Evolutionary conservation across 2,329 filamentous ascomycete species (phyloP).

Genomic region (Ophiostoma sp.): DNA sequence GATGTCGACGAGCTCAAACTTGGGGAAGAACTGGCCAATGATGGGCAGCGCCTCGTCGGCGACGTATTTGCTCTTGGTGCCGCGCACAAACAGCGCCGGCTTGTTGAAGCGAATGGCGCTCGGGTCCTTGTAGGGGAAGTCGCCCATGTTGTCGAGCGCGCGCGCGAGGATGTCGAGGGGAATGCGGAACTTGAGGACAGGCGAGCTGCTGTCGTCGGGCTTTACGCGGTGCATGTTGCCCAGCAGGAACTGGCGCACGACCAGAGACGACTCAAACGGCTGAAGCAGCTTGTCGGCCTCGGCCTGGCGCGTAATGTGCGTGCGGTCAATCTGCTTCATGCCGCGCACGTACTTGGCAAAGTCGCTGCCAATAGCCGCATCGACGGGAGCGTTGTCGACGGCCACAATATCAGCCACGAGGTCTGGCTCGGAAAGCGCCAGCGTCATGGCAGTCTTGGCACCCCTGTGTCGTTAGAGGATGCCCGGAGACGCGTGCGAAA

Average conservation of each 20-base stretch:
- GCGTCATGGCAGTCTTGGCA: constrained; percentile 85
- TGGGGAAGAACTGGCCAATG: constrained; percentile 76
- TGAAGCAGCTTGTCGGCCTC: constrained; percentile 77
- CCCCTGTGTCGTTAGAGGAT: constrained; percentile 50
- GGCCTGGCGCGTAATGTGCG: constrained; percentile 59
- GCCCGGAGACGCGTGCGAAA: neutral
- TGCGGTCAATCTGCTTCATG: constrained; percentile 75
- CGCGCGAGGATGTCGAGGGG: constrained; percentile 66
- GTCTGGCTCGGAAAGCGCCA: constrained; percentile 66
- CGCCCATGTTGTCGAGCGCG: constrained; percentile 68
- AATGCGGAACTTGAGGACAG: constrained; percentile 65
- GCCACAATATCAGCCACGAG: constrained; percentile 66
- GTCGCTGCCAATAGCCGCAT: constrained; percentile 65
- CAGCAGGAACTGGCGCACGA: constrained; percentile 85
- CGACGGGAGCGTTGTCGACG: constrained; percentile 88
- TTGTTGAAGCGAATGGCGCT: constrained; percentile 64
- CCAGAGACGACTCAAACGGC: constrained; percentile 66
- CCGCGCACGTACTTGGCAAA: constrained; percentile 77
- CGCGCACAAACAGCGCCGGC: constrained; percentile 73
- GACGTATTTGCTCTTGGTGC: constrained; percentile 71
- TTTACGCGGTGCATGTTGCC: constrained; percentile 66
- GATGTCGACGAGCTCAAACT: constrained; percentile 66
- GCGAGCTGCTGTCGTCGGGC: constrained; percentile 28
- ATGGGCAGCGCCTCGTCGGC: constrained; percentile 74
- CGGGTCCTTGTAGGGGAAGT: constrained; percentile 80